Evolutionary conservation across 106 monocot genomes (phyloP).

Genomic region (Dioscorea dumetorum): DNA sequence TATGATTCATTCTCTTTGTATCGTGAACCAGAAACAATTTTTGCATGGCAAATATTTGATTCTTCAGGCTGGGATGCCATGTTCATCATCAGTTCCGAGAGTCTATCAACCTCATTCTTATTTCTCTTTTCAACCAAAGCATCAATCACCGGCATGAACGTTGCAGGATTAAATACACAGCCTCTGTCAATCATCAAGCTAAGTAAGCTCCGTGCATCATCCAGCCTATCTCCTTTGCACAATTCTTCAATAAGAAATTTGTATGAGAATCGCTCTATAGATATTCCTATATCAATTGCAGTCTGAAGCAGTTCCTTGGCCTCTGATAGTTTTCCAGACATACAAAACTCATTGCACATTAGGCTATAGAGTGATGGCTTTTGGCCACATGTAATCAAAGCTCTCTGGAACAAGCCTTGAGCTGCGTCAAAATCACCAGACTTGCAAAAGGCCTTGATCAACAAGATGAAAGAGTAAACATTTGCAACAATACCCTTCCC

Average conservation of each 20-base stretch:
- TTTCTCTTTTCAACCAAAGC: constrained; percentile 49
- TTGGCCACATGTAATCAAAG: constrained; percentile 47
- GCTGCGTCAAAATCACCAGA: constrained; percentile 53
- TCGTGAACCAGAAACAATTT: constrained; percentile 7
- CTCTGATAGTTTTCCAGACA: constrained; percentile 42
- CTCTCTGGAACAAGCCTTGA: constrained; percentile 38
- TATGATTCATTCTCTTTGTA: constrained; percentile 7
- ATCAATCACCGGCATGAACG: constrained; percentile 83
- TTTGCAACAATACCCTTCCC: constrained; percentile 45
- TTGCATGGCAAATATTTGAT: neutral
- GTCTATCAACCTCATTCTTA: constrained; percentile 61
- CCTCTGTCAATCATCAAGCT: constrained; percentile 42
- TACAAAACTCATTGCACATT: constrained; percentile 63
- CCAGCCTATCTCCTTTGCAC: constrained; percentile 57
- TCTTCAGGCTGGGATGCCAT: constrained; percentile 47
- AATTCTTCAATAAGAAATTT: constrained; percentile 55
- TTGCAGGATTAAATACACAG: constrained; percentile 66
- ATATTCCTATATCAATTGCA: constrained; percentile 45
- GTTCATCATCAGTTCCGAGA: constrained; percentile 77
- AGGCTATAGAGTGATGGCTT: constrained; percentile 59
- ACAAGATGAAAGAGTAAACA: constrained; percentile 59
- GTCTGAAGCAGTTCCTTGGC: constrained; percentile 48
- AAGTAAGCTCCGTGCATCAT: constrained; percentile 48
- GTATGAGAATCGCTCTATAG: constrained; percentile 48
- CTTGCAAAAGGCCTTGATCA: constrained; percentile 66